Conservation (phyloP, 2,329 filamentous ascomycete genomes). For the Bipolaris cookei region DNA sequence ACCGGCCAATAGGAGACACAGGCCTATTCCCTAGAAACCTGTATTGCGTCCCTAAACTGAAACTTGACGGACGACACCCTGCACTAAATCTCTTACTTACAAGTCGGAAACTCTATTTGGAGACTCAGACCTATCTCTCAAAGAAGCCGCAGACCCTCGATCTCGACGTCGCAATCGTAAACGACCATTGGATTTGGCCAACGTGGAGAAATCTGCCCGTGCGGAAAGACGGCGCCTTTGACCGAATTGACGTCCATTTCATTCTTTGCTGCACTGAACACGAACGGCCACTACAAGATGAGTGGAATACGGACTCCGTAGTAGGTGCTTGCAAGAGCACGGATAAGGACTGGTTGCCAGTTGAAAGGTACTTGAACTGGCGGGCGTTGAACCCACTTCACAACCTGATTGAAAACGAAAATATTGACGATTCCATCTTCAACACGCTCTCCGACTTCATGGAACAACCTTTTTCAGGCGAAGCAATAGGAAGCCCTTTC, state of each 20-base stretch:
- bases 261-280: constrained; percentile 16
- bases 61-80: background rate
- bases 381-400: background rate
- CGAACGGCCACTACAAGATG: background rate
- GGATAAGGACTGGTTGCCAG: background rate
- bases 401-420: background rate
- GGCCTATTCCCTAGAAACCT: background rate
- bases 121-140: constrained; percentile 10
- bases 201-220: constrained; percentile 18
- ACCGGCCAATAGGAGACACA: background rate
- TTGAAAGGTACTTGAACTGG: background rate
- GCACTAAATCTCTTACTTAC: constrained; percentile 10
- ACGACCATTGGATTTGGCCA: constrained; percentile 26
- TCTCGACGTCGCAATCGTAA: constrained; percentile 20
- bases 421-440: background rate
- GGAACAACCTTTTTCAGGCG: background rate
- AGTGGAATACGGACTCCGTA: background rate
- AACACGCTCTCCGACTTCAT: background rate
- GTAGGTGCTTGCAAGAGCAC: background rate
- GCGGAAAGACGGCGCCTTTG: background rate
- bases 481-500: background rate
- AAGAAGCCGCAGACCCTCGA: constrained; percentile 9
- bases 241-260: constrained; percentile 17
- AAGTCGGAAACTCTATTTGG: constrained; percentile 8
- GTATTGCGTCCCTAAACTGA: background rate